phyloP scores from a whole-genome alignment of 2,329 filamentous ascomycete species.

The Aspergillus novofumigatus region DNA sequence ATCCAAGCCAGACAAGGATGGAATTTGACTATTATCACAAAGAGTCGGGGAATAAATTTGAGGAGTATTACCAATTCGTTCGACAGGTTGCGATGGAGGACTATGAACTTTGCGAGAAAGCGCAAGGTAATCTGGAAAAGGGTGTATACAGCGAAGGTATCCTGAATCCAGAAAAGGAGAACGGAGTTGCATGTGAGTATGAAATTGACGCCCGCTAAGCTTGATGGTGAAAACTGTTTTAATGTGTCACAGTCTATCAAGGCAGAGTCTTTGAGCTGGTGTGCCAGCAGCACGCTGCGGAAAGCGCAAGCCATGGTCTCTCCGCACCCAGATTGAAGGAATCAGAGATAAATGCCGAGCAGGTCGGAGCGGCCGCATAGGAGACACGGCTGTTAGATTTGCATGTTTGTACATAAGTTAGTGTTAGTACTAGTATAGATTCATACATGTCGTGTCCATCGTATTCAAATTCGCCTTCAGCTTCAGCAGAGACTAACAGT shows the following conservation, averaged over 20 bases:
- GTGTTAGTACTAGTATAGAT: no score
- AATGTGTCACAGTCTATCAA: conserved; percentile 40
- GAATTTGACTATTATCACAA: conserved; percentile 58
- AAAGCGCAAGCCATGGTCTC: conserved; percentile 19
- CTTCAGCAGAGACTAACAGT: no score
- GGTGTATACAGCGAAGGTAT: conserved; percentile 54
- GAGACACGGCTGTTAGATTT: neutral
- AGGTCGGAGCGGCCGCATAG: conserved; percentile 4
- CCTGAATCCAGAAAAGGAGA: conserved; percentile 54
- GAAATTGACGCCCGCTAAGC: neutral
- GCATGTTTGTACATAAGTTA: no score
- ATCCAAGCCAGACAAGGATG: conserved; percentile 51
- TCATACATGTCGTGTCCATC: neutral
- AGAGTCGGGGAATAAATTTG: conserved; percentile 50
- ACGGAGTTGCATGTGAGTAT: conserved; percentile 49
- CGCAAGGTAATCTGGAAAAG: conserved; percentile 51
- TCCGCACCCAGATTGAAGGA: conserved; percentile 4
- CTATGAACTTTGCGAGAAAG: conserved; percentile 55
- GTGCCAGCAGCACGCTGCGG: conserved; percentile 39
- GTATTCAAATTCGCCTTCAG: neutral
- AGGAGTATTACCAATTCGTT: conserved; percentile 55
- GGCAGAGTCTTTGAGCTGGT: conserved; percentile 45
- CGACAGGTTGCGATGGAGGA: conserved; percentile 55
- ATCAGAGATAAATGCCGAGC: neutral
- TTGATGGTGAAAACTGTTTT: neutral